Base-by-base conservation (phyloP, 768 basidiomycete species). In the Mycena albidolilacea region DNA sequence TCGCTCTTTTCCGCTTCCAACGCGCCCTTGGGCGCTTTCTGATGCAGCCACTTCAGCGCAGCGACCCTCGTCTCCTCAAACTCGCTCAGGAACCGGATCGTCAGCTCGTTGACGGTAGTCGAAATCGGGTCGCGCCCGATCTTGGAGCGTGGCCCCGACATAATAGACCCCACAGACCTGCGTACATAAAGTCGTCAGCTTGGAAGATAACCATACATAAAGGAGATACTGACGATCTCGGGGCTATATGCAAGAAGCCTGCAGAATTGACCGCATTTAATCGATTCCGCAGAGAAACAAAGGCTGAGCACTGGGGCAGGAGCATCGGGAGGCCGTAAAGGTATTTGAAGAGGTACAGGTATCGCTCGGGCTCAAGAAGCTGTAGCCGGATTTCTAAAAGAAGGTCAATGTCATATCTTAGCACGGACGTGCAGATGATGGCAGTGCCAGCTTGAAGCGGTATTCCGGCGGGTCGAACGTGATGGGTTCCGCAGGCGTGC, bases 301-400 rank as follows among this genome's bases (percentile, higher is more conserved):
- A 99, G 3, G 98, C 98, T 30, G 94, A 93, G 79, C 97, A 98
- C 85, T 99, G 98, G 0, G 98, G 98, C 10, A 99, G 85, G 66
- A 99, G 86, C 98, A 99, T 99, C 71, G 99, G 86, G 9, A 99
- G 86, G 2, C 98, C 98, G 79, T 99, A 99, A 5, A 99, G 87
- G 78, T 97, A 98, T 80, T 99, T 99, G 89, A 97, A 97, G 37
- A 99, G 87, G 83, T 95, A 94, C 0, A 97, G 97, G 80, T 98
- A 93, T 91, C 92, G 91, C 73, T 99, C 98, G 7, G 98, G 98
- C 78, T 99, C 98, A 46, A 99, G 88, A 5, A 99, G 89, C 82
- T 99, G 98, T 2, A 99, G 85, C 15, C 98, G 95, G 14, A 94
- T 86, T 81, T 94, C 94, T 95, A 73, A 5, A 38, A 39, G 59